Conservation (phyloP, 768 basidiomycete genomes). For the Lentinula lateritia region DNA sequence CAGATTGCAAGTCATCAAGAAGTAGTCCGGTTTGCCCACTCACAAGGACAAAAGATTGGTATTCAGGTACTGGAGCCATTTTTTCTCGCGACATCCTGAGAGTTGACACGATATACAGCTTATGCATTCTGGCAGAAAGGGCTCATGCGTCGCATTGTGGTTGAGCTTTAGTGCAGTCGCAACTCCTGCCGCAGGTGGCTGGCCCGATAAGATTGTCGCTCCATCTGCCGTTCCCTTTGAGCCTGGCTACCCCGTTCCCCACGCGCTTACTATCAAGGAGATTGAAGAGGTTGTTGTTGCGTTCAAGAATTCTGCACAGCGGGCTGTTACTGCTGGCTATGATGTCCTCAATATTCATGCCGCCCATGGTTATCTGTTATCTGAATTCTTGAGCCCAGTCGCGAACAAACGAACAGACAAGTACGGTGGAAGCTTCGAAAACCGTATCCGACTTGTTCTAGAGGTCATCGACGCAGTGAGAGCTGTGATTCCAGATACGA, state of each 20-base stretch:
- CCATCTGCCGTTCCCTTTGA: constrained; percentile 47
- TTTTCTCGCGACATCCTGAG: constrained; percentile 20
- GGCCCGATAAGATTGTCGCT: constrained; percentile 49
- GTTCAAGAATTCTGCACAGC: constrained; percentile 44
- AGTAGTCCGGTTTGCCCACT: constrained; percentile 66
- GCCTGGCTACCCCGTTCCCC: constrained; percentile 42
- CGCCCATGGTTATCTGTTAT: constrained; percentile 58
- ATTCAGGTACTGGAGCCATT: constrained; percentile 39
- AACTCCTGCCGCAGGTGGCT: constrained; percentile 35
- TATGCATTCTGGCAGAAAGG: constrained; percentile 77
- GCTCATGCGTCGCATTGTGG: constrained; percentile 61
- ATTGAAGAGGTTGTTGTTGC: constrained; percentile 53
- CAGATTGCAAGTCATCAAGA: constrained; percentile 41
- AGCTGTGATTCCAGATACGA: constrained; percentile 47
- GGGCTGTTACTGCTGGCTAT: constrained; percentile 55
- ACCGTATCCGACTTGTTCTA: constrained; percentile 56
- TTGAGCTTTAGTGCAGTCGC: constrained; percentile 30
- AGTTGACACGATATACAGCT: constrained; percentile 22
- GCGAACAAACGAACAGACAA: constrained; percentile 61
- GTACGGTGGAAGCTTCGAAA: constrained; percentile 71
- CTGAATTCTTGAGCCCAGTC: constrained; percentile 52
- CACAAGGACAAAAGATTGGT: constrained; percentile 61
- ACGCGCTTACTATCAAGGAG: constrained; percentile 49
- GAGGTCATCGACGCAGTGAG: constrained; percentile 64
- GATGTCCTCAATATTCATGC: constrained; percentile 59